A percentile compares a stretch with the other conserved stretches of the same genome.
Conservation (phyloP, 2,329 filamentous ascomycete species). For the Nothophaeocryptopus gaeumannii region DNA sequence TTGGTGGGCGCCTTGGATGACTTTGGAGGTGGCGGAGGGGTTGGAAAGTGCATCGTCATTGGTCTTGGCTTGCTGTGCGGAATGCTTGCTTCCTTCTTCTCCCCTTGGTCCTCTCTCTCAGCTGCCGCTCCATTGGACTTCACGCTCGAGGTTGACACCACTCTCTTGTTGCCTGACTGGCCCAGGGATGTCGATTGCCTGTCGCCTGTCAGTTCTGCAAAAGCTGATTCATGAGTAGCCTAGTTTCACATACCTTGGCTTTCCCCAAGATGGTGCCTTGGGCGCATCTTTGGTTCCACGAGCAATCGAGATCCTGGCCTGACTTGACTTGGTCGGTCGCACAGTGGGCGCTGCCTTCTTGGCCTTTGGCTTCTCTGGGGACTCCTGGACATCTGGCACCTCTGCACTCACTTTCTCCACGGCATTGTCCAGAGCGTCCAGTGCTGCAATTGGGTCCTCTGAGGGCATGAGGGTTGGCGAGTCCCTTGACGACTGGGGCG, state of each 20-base stretch:
- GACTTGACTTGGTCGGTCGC: slow-evolving; percentile 32
- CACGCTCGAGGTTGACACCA: slow-evolving; percentile 20
- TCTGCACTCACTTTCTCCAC: slow-evolving; percentile 44
- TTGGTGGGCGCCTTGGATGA: slow-evolving; percentile 51
- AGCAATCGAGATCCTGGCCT: slow-evolving; percentile 32
- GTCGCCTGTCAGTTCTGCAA: slow-evolving; percentile 3
- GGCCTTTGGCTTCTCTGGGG: slow-evolving; percentile 27
- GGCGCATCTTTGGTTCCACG: slow-evolving; percentile 27
- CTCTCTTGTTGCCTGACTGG: slow-evolving; percentile 17
- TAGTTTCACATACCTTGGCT: slow-evolving; percentile 13
- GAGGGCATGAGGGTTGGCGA: slow-evolving; percentile 23
- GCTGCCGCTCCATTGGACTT: slow-evolving; percentile 6
- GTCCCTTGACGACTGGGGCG: slow-evolving; percentile 11
- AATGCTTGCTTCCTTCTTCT: slow-evolving; percentile 31
- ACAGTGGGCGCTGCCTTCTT: slow-evolving; percentile 29
- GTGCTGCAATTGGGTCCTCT: slow-evolving; percentile 50
- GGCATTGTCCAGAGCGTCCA: slow-evolving; percentile 53
- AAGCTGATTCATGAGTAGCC: no score
- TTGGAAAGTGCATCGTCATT: slow-evolving; percentile 49
- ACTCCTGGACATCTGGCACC: slow-evolving; percentile 33
- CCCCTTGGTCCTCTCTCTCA: slow-evolving; percentile 2
- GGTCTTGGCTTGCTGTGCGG: slow-evolving; percentile 46
- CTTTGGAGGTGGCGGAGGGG: slow-evolving; percentile 46
- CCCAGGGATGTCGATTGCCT: slow-evolving; percentile 5
- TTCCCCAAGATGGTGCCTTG: slow-evolving; percentile 17